Conservation (phyloP, 495 filamentous ascomycete species). For the Zalerion maritima region DNA sequence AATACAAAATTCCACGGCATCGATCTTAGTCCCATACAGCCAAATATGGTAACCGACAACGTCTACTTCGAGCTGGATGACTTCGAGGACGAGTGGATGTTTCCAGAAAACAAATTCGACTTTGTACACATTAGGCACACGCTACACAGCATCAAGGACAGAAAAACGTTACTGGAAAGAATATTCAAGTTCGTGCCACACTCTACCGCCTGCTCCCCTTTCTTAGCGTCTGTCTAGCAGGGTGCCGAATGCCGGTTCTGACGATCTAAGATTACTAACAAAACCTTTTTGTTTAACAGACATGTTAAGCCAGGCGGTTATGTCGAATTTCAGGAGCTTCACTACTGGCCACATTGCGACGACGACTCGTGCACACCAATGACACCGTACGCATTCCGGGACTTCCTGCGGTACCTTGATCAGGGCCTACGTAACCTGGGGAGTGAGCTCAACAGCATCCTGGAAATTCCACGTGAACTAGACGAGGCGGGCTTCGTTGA, state of each 20-base stretch:
- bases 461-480: slow-evolving; percentile 7
- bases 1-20: slow-evolving; percentile 11
- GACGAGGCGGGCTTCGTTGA: slow-evolving; percentile 17
- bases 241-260: too few relatives aligned
- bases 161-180: slow-evolving; percentile 4
- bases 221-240: too few relatives aligned
- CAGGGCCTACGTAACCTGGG: slow-evolving; percentile 15
- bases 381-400: slow-evolving; percentile 22
- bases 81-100: slow-evolving; percentile 23
- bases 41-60: slow-evolving; percentile 18
- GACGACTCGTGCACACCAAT: too few relatives aligned
- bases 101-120: slow-evolving; percentile 8
- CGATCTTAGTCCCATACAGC: slow-evolving; percentile 33
- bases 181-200: slow-evolving; percentile 4
- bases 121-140: slow-evolving; percentile 11
- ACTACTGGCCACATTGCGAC: too few relatives aligned
- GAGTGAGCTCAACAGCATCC: slow-evolving; percentile 14
- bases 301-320: slow-evolving; percentile 14
- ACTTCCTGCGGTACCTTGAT: slow-evolving; percentile 16
- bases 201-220: too few relatives aligned
- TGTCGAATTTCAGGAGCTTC: slow-evolving; percentile 11
- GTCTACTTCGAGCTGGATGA: slow-evolving; percentile 27
- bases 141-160: slow-evolving; percentile 6
- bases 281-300: neutral
- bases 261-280: neutral